A percentile compares a stretch with the other conserved stretches of the same genome.
Evolutionary conservation across 176 grass and related monocot genomes (phyloP).

Genomic region (Dactylis glomerata): DNA sequence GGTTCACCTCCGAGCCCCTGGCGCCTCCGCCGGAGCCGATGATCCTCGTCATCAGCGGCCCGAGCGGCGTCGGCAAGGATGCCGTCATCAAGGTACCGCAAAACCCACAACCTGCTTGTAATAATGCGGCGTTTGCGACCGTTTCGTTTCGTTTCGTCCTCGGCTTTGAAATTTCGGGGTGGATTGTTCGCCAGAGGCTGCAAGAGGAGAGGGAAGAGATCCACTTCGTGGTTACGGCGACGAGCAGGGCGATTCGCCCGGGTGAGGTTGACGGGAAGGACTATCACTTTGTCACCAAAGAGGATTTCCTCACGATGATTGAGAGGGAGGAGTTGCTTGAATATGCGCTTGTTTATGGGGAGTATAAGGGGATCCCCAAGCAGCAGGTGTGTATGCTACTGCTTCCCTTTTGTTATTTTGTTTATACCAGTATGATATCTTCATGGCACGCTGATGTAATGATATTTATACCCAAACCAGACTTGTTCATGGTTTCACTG

Average conservation of each 20-base stretch:
- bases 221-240: slow-evolving; percentile 83
- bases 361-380: slow-evolving; percentile 93
- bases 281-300: slow-evolving; percentile 86
- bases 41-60: slow-evolving; percentile 90
- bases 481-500: background rate
- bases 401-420: background rate
- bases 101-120: background rate
- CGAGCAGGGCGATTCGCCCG: slow-evolving; percentile 59
- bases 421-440: background rate
- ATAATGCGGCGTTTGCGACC: background rate
- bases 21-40: slow-evolving; percentile 65
- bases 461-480: background rate
- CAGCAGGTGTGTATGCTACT: slow-evolving; percentile 79
- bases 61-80: slow-evolving; percentile 95
- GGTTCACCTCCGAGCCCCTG: slow-evolving; percentile 78
- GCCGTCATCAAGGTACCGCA: slow-evolving; percentile 75
- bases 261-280: slow-evolving; percentile 94
- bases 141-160: background rate
- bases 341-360: slow-evolving; percentile 90
- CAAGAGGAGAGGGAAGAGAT: slow-evolving; percentile 77
- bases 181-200: slow-evolving; percentile 52
- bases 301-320: slow-evolving; percentile 83
- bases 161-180: background rate
- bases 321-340: slow-evolving; percentile 82
- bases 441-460: background rate